Base-by-base conservation (phyloP, 2,329 filamentous ascomycete species). In the Cordyceps sp. region DNA sequence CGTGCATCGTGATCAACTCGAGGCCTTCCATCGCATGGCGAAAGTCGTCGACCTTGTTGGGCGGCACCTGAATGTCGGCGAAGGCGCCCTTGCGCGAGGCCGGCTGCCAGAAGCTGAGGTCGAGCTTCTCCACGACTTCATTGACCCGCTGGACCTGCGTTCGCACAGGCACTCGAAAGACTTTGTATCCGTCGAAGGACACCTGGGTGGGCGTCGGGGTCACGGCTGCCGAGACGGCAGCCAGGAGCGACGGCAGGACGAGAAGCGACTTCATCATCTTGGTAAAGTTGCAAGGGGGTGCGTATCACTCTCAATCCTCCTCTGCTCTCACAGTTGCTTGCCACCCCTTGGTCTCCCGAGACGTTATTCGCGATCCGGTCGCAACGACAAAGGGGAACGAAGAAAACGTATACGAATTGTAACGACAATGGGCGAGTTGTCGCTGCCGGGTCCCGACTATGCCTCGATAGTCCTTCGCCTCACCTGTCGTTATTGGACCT, bases 111-210 rank as follows among this genome's bases (percentile, higher is more conserved):
- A 52, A 52, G 29, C 42, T 38, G 29, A 61, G 44, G 5, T 46
- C 46, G 19, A 59, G 47, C 34, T 46, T 45, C 28, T 44, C 35
- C 29, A 58, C 41, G 35, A 58, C 44, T n/a, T 41, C 37, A 36
- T 50, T 49, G 31, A 61, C 40, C 15, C 42, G 42, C 34, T 41
- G 43, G 15, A 46, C 45, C 30, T 55, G 41, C 27, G 50, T 38
- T 14, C 48, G 46, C 23, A 56, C 52, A 7, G 53, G 44, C n/a
- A 63, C 43, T 15, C 58, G 57, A 32, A 57, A 53, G n/a, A 59
- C 59, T 38, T 61, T 59, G 47, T 57, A 59, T 4, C 59, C 59
- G 33, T 57, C 46, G 35, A 64, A 65, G 0, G 52, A 53, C 5
- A 57, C 45, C 22, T 35, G 36, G 13, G 34, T 21, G 9, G 30